Base-by-base conservation (phyloP, 768 basidiomycete genomes). In the Hericium rajendrae region DNA sequence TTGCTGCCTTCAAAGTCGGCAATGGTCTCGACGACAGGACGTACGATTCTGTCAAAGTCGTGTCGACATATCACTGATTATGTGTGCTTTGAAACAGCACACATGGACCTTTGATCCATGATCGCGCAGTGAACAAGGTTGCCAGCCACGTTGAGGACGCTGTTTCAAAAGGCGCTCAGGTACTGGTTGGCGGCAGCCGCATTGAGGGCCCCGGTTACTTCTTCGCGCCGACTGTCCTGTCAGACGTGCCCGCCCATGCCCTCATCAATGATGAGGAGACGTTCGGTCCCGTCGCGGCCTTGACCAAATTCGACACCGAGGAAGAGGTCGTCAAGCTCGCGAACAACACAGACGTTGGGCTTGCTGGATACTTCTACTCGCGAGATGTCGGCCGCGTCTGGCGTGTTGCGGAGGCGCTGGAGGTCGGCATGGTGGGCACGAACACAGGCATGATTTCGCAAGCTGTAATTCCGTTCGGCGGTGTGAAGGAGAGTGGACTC, bases 351-450 rank as follows among this genome's bases (percentile, higher is more conserved):
- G 82, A 89, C 18, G 82, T 88, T 26, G 97, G 97, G 0, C 76
- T 99, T 22, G 93, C 95, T 18, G 94, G 94, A 4, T 97, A 97
- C 73, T 94, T 98, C 77, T 99, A 84, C 77, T 81, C 84, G 38
- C 71, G 82, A 40, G 95, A 98, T 67, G 77, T 97, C 5, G 89
- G 91, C 3, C 74, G 94, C 40, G 86, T 91, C 46, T 97, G 91
- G 90, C 81, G 95, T 43, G 94, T 99, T 16, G 92, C 94, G 15
- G 97, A 97, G 74, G 86, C 79, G 62, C 75, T 98, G 28, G 92
- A 99, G 71, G 92, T 94, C 6, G 95, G 94, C 4, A 97, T 86
- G 84, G 91, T 94, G 22, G 91, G 89, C 37, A 76, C 80, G 51
- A 94, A 94, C 70, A 90, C 90, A 1, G 88, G 88, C 3, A 53